Base-by-base conservation (phyloP, 1,284 basidiomycete genomes). In the Ceratobasidium papillatum region DNA sequence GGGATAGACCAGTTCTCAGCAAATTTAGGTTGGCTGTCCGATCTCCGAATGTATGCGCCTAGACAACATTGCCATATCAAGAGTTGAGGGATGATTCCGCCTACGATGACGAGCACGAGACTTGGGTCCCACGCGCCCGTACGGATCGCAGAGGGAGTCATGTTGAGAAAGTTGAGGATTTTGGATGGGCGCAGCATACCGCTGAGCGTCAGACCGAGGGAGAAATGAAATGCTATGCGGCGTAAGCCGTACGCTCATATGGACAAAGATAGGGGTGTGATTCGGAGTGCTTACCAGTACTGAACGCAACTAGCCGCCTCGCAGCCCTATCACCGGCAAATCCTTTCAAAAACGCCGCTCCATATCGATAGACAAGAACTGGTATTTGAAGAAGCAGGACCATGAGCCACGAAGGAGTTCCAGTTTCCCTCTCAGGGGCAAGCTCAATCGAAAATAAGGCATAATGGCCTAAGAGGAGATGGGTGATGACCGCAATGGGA, bases 151-250 rank as follows among this genome's bases (percentile, higher is more conserved):
- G 58, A 47, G 3, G 69, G 69, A n/a, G 69, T 72, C 7, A 62
- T 0, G n/a, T 62, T 32, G 27, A 72, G 5, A 38, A 72, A 72
- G 32, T 34, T 25, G 45, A 72, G 69, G 45, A 62, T 71, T 49
- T 72, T 72, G 30, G 69, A 72, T 14, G 69, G 69, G 14, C 69
- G 56, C 9, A 72, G 58, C 69, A 62, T 72, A 4, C 69, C 58
- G 47, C 69, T 72, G 32, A 62, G 43, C 12, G 19, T 22, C 11
- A 72, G 52, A 12, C 56, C 58, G 32, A 72, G 58, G n/a, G 69
- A 43, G 36, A 72, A 72, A 32, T 72, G 69, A n/a, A 72, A 47
- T n/a, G 69, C 69, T 72, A 30, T 3, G 43, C 14, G 25, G 34
- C 7, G 36, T 59, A 17, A 59, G 56, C 34, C n/a, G 3, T n/a